Evolutionary conservation across 441 rosid genomes (phyloP), one percentile per base, ranked within the genome.

Genomic region (Gossypium lobatum): DNA sequence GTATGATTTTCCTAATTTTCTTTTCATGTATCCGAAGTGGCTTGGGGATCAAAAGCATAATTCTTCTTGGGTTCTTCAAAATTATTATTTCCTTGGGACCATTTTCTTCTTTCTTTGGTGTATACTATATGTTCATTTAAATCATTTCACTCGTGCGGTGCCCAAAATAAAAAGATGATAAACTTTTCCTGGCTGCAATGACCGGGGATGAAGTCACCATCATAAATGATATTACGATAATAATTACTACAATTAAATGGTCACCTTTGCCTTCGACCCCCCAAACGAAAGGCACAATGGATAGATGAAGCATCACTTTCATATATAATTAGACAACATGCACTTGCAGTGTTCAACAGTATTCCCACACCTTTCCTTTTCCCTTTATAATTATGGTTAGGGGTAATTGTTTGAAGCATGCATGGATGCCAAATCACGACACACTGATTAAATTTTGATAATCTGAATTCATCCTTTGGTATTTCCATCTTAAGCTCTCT

Each of bases 11-110:
- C 34, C 34, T 28, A 28, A 0, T 28, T 28, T 28, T 28, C 7
- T 1, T 31, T 5, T 31, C 37, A 31, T 31, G 37, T 31, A 31
- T 31, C 1, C 7, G 37, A 31, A 31, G 7, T 31, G 37, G 37
- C 0, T 5, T 31, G 37, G 37, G 37, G 37, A 5, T 5, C 7
- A 31, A 31, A 31, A 31, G 37, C 37, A 31, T 6, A 5, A 0
- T 20, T 45, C 71, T 16, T 76, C 73, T 79, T 39, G 84, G 78
- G 69, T 34, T 72, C 16, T 70, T 68, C 76, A 63, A 68, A 23
- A 31, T 58, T 60, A 64, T 71, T 4, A 55, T 65, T 50, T 39
- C 25, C 1, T 0, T 16, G 67, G 82, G 78, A 71, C 77, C 82
- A 68, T 63, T 74, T 42, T 53, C 25, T 17, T 46, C 59, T 17